A percentile compares a stretch with the other conserved stretches of the same genome.
phyloP scores from a whole-genome alignment of 371 early-diverging fungal genomes.

The Mortierella sp. region DNA sequence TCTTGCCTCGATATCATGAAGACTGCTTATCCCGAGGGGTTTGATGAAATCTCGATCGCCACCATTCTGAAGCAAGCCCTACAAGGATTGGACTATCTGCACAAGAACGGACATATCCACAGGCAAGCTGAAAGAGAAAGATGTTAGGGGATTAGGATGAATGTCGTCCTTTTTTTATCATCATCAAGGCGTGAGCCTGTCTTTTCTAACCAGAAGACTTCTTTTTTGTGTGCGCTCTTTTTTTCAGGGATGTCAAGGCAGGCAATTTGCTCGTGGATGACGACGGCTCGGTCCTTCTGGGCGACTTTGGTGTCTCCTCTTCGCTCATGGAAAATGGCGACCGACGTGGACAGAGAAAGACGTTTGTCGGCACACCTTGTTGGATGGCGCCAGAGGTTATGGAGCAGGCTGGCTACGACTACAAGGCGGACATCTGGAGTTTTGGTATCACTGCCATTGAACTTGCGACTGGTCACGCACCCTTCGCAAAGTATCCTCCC shows the following conservation, averaged over 20 bases:
- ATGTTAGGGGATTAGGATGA: not conserved
- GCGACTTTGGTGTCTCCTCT: slow-evolving; percentile 93
- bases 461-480: slow-evolving; percentile 93
- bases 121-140: slow-evolving; percentile 38
- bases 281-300: slow-evolving; percentile 86
- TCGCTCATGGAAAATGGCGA: slow-evolving; percentile 86
- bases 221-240: no score
- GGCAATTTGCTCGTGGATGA: slow-evolving; percentile 90
- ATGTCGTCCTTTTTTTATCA: not conserved
- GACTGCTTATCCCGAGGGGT: slow-evolving; percentile 83
- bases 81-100: slow-evolving; percentile 89
- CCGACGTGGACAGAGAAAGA: slow-evolving; percentile 81
- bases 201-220: not conserved
- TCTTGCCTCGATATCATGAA: slow-evolving; percentile 93
- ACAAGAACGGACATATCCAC: slow-evolving; percentile 92
- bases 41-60: slow-evolving; percentile 87
- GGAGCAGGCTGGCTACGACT: slow-evolving; percentile 83
- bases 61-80: slow-evolving; percentile 90
- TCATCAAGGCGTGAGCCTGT: slow-evolving; percentile 5
- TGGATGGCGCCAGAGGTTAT: slow-evolving; percentile 92
- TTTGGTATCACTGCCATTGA: slow-evolving; percentile 95
- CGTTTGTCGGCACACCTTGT: slow-evolving; percentile 94
- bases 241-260: slow-evolving; percentile 86
- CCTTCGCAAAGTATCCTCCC: slow-evolving; percentile 93
- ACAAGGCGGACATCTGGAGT: slow-evolving; percentile 95